phyloP scores from a whole-genome alignment of 2,329 filamentous ascomycete genomes.

The Neophaeococcomyces aloes region DNA sequence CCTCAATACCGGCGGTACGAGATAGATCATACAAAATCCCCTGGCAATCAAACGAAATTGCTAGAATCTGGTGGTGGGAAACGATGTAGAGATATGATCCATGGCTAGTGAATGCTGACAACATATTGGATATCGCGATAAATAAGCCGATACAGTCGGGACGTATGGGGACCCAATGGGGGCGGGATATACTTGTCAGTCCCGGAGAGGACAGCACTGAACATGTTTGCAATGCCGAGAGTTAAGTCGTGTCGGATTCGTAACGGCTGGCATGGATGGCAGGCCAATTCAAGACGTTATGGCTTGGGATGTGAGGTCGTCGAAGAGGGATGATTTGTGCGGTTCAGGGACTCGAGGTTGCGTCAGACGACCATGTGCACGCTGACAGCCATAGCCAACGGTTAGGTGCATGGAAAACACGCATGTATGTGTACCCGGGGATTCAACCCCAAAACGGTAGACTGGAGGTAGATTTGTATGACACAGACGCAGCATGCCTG shows the following conservation, averaged over 20 bases:
- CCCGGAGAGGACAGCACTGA: neutral
- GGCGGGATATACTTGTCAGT: slow-evolving; percentile 1
- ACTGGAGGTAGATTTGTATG: slow-evolving; percentile 1
- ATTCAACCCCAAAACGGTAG: slow-evolving; percentile 4
- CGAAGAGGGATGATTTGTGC: neutral
- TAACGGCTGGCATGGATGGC: slow-evolving; percentile 5
- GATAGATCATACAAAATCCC: too few relatives aligned
- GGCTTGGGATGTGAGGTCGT: slow-evolving; percentile 3
- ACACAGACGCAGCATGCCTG: neutral
- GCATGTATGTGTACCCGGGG: slow-evolving; percentile 7
- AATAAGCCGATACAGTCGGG: neutral
- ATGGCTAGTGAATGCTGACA: neutral
- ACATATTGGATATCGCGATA: neutral
- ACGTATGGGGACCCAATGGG: neutral
- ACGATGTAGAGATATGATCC: neutral
- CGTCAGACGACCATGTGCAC: slow-evolving; percentile 5
- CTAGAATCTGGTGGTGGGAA: too few relatives aligned
- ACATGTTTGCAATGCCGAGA: slow-evolving; percentile 4
- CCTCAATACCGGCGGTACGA: too few relatives aligned
- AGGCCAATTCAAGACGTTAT: slow-evolving; percentile 8
- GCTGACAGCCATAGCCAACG: slow-evolving; percentile 6
- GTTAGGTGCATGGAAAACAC: slow-evolving; percentile 8
- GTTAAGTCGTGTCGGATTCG: slow-evolving; percentile 3
- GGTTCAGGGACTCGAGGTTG: slow-evolving; percentile 2
- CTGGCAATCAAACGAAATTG: too few relatives aligned